Evolutionary conservation across 1,139 yeast species (phyloP).

Genomic region (Suhomyces ambrosiae): DNA sequence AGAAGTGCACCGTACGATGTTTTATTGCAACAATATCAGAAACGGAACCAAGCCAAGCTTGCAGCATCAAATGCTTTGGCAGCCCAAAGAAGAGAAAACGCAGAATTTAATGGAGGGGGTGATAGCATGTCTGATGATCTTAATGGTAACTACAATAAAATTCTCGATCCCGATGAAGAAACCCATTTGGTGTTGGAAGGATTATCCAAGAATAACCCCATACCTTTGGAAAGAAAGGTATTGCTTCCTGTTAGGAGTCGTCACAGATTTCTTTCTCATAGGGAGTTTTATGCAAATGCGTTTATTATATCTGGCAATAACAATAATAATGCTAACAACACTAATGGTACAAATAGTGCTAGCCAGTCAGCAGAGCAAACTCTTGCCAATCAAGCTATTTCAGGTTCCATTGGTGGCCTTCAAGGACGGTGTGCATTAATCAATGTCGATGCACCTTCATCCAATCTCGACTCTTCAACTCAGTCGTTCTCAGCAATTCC

Average conservation of each 20-base stretch:
- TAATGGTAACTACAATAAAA: slow-evolving; percentile 26
- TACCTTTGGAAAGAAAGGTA: slow-evolving; percentile 79
- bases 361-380: slow-evolving; percentile 37
- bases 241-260: slow-evolving; percentile 71
- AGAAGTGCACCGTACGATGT: slow-evolving; percentile 91
- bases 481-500: slow-evolving; percentile 55
- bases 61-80: slow-evolving; percentile 81
- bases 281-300: slow-evolving; percentile 77
- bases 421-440: slow-evolving; percentile 78
- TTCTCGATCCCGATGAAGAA: slow-evolving; percentile 81
- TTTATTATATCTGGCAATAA: slow-evolving; percentile 42
- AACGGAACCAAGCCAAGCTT: slow-evolving; percentile 86
- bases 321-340: slow-evolving; percentile 20
- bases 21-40: slow-evolving; percentile 84
- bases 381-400: slow-evolving; percentile 52
- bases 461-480: slow-evolving; percentile 34
- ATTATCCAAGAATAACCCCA: slow-evolving; percentile 75
- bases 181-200: slow-evolving; percentile 92
- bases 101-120: slow-evolving; percentile 39
- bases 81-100: slow-evolving; percentile 49
- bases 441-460: slow-evolving; percentile 52
- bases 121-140: slow-evolving; percentile 25
- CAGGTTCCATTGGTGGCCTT: slow-evolving; percentile 66
- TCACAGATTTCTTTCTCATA: slow-evolving; percentile 73
- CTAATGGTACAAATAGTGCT: slow-evolving; percentile 17